Evolutionary conservation across 306 rosid genomes (phyloP), one percentile per base, ranked within the genome.

Genomic region (Citrullus amarus): DNA sequence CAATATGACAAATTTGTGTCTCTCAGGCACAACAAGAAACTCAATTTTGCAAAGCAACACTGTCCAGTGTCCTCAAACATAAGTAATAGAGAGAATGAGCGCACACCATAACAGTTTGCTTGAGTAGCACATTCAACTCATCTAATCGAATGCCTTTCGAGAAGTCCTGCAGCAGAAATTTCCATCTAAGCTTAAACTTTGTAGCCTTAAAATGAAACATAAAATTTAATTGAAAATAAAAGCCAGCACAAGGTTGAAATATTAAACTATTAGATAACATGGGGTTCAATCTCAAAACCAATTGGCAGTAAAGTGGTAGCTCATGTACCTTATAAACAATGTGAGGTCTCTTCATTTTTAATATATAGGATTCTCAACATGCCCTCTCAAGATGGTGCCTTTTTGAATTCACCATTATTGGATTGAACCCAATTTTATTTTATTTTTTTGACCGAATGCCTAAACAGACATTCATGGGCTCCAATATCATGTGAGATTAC

Each of bases 81-180:
- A 72, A 77, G 69, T 61, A 62, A 75, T 67, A 68, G 50, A 41
- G 54, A 57, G 79, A 81, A 34, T 44, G 82, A 78, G 82, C 81
- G 74, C 88, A 66, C 80, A 93, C 98, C 98, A 94, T 94, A 70
- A 92, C 95, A 77, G 97, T 89, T 86, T 89, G 97, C 89, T 83
- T 92, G 48, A 92, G 95, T 77, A 94, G 82, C 84, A 94, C 96
- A 11, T 94, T 92, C 92, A 94, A 90, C 91, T 94, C 98, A 84
- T 87, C 93, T 88, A 94, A 84, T 83, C 98, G 97, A 85, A 86
- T 84, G 38, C 98, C 98, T 87, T 84, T 92, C 6, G 98, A 89
- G 82, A 87, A 92, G 85, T 94, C 96, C 98, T 93, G 91, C 91
- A 87, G 70, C 79, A 86, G 55, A 82, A 85, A 68, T 67, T 25